These are phyloP conservation scores for Rhynchosporium graminicola DNA, from an alignment of 2,329 filamentous ascomycete genomes.

Conservation along the genomic window DNA sequence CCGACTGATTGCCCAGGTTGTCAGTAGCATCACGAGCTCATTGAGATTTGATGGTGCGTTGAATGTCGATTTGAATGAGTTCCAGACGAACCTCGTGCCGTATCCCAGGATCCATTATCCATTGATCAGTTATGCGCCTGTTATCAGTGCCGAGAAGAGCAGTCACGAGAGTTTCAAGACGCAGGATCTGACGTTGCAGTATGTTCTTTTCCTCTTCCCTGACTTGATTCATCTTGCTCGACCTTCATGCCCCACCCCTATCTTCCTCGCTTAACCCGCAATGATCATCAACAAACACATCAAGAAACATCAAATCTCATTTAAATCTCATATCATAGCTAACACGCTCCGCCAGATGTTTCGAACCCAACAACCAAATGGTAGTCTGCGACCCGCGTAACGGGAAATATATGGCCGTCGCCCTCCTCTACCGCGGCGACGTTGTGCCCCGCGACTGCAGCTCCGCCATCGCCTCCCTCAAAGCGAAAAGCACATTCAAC, in stretches of 20 bases:
- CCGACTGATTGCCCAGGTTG: constrained; percentile 66
- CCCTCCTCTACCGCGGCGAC: constrained; percentile 66
- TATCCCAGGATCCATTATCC: constrained; percentile 70
- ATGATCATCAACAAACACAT: constrained; percentile 2
- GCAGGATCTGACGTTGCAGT: constrained; percentile 65
- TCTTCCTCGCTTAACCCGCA: background rate
- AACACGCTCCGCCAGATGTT: constrained; percentile 45
- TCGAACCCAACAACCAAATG: constrained; percentile 71
- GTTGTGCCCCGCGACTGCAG: constrained; percentile 63
- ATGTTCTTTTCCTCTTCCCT: constrained; percentile 32
- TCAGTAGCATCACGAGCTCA: constrained; percentile 66
- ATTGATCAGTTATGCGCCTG: constrained; percentile 64
- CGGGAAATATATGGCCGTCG: constrained; percentile 70
- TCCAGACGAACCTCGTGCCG: constrained; percentile 69
- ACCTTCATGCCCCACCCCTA: constrained; percentile 13
- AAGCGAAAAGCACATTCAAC: constrained; percentile 65
- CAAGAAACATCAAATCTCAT: background rate
- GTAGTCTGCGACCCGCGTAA: constrained; percentile 66
- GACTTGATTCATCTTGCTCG: constrained; percentile 14
- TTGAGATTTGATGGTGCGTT: constrained; percentile 66
- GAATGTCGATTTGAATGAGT: constrained; percentile 69
- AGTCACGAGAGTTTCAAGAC: constrained; percentile 68
- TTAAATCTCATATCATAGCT: background rate
- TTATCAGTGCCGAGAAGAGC: constrained; percentile 60
- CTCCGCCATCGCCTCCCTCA: constrained; percentile 60